Evolutionary conservation across 768 basidiomycete species (phyloP).

Genomic region (Rhizopogon roseolus): DNA sequence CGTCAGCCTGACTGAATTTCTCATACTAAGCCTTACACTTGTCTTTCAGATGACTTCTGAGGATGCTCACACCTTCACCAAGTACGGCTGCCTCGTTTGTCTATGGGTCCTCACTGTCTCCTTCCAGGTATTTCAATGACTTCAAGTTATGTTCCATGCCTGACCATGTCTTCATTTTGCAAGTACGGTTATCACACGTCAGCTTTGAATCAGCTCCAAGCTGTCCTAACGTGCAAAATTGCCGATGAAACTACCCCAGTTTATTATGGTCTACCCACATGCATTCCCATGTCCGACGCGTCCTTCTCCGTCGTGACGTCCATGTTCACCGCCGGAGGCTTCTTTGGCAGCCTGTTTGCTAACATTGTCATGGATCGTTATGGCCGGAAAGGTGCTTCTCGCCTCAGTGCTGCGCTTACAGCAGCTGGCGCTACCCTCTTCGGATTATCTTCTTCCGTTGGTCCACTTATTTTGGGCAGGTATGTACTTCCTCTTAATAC

Average conservation of each 20-base stretch:
- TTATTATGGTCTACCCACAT: conserved; percentile 51
- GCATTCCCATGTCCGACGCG: conserved; percentile 74
- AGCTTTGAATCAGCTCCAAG: conserved; percentile 84
- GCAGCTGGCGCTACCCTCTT: conserved; percentile 62
- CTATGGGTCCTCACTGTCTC: conserved; percentile 63
- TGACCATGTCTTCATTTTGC: not conserved
- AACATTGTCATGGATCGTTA: conserved; percentile 64
- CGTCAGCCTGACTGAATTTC: not conserved
- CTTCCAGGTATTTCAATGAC: conserved; percentile 40
- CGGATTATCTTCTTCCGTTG: conserved; percentile 53
- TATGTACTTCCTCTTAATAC: conserved; percentile 20
- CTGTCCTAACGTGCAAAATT: conserved; percentile 65
- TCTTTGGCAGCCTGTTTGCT: conserved; percentile 68
- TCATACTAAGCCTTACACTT: not conserved
- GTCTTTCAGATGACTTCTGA: not conserved
- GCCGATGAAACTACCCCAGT: conserved; percentile 8
- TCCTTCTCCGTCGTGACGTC: conserved; percentile 82
- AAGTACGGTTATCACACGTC: conserved; percentile 94
- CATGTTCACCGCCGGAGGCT: conserved; percentile 83
- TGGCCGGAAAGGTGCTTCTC: conserved; percentile 68
- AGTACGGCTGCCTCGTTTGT: conserved; percentile 60
- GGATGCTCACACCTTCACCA: conserved; percentile 39
- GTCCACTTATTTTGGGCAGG: conserved; percentile 63
- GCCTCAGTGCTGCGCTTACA: conserved; percentile 51
- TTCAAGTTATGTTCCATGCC: not conserved